Conservation (phyloP, 805 yeast species). For the Zygotorulaspora florentina region DNA sequence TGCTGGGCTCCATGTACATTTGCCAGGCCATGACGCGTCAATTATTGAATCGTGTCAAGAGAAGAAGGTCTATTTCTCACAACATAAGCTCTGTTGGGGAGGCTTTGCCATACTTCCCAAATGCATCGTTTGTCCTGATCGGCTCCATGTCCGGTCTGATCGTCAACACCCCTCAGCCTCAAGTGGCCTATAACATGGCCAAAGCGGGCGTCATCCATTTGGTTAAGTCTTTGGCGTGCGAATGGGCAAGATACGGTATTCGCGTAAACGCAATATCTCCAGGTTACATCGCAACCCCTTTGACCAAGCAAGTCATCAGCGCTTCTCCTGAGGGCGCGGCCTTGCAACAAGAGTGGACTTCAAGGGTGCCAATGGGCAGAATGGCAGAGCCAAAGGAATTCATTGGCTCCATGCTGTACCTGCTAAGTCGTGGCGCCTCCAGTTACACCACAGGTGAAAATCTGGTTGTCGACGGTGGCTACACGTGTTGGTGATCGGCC, state of each 20-base stretch:
- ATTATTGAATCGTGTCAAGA: conserved; percentile 15
- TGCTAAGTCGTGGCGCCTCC: conserved; percentile 66
- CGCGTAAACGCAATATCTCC: conserved; percentile 77
- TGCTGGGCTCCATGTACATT: conserved; percentile 69
- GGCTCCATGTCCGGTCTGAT: conserved; percentile 80
- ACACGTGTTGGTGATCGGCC: conserved; percentile 64
- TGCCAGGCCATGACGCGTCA: conserved; percentile 25
- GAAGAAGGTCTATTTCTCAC: conserved; percentile 51
- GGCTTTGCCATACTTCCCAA: conserved; percentile 28
- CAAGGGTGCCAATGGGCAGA: conserved; percentile 69
- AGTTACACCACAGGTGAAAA: conserved; percentile 83
- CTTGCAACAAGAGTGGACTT: conserved; percentile 68
- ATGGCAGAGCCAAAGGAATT: conserved; percentile 85
- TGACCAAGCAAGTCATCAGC: conserved; percentile 67
- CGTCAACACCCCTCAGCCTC: conserved; percentile 77
- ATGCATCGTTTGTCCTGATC: conserved; percentile 53
- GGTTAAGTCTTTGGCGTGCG: conserved; percentile 70
- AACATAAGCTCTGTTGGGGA: conserved; percentile 41
- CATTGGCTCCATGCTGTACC: conserved; percentile 69
- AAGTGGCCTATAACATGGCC: conserved; percentile 76
- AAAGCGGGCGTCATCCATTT: conserved; percentile 84
- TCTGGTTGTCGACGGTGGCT: conserved; percentile 82
- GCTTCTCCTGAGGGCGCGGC: conserved; percentile 42
- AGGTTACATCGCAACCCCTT: conserved; percentile 75
- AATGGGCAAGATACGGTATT: conserved; percentile 74